Conservation (phyloP, 1,139 yeast species). For the Arxiozyma bovina region DNA sequence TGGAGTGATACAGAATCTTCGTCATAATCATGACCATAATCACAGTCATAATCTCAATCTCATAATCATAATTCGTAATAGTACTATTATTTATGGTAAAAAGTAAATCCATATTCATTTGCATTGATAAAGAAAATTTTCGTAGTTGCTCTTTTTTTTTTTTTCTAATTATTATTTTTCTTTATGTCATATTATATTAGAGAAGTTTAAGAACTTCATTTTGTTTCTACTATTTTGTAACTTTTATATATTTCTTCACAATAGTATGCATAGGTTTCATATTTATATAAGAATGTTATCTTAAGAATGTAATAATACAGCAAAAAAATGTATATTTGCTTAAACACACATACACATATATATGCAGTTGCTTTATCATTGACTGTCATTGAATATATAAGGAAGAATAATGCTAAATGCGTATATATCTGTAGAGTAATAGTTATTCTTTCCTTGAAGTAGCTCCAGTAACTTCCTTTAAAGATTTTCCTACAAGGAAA, state of each 20-base stretch:
- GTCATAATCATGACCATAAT: background rate
- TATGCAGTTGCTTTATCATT: too few species aligned
- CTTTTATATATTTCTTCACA: background rate
- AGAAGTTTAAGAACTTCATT: background rate
- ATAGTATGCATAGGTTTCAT: background rate
- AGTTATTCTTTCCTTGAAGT: background rate
- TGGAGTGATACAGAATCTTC: conserved; percentile 31
- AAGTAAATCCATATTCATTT: background rate
- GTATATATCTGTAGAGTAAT: background rate
- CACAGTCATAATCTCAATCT: too few species aligned
- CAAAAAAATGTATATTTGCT: background rate
- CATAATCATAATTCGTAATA: background rate
- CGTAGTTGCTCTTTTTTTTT: too few species aligned
- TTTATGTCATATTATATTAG: background rate
- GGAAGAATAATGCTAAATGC: background rate
- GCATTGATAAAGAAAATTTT: background rate
- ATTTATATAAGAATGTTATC: too few species aligned
- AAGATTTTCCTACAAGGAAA: conserved; percentile 15
- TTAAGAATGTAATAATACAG: background rate
- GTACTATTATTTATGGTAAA: background rate
- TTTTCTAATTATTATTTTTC: too few species aligned
- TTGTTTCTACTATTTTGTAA: background rate
- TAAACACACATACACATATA: too few species aligned
- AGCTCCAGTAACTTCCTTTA: conserved; percentile 6
- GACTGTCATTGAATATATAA: background rate